Percentiles rank a stretch among this genome's conserved stretches.
These are phyloP conservation scores for Moricandia moricandioides DNA, from an alignment of 345 rosid genomes.

Conservation along the genomic window DNA sequence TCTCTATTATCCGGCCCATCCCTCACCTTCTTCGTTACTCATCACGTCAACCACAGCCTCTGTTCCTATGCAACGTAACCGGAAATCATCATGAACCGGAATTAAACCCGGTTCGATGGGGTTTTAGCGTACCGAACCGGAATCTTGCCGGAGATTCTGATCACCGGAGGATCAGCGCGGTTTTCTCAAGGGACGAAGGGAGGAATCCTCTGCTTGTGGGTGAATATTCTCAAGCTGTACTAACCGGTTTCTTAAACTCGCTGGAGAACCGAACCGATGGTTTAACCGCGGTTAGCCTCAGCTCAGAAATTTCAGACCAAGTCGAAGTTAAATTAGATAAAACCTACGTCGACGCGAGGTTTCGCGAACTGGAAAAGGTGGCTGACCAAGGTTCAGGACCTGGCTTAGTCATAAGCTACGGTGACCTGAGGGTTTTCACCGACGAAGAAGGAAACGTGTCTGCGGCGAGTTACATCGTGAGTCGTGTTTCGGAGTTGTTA, in stretches of 20 bases:
- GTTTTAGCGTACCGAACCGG: constrained; percentile 42
- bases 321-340: constrained; percentile 37
- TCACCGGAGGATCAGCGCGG: constrained; percentile 53
- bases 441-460: constrained; percentile 15
- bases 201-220: constrained; percentile 85
- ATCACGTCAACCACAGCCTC: constrained; percentile 46
- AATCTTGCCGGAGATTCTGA: constrained; percentile 52
- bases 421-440: constrained; percentile 51
- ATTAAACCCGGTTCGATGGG: constrained; percentile 35
- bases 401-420: constrained; percentile 59
- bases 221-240: constrained; percentile 48
- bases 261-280: constrained; percentile 44
- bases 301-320: constrained; percentile 39
- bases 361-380: constrained; percentile 46
- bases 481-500: constrained; percentile 47
- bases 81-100: constrained; percentile 35
- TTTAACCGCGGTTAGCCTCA: constrained; percentile 44
- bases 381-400: constrained; percentile 41
- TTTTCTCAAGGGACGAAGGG: constrained; percentile 46
- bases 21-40: constrained; percentile 56
- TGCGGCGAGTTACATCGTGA: constrained; percentile 46
- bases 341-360: constrained; percentile 32
- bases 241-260: constrained; percentile 44
- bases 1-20: constrained; percentile 75
- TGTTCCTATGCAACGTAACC: constrained; percentile 51